Conservation (phyloP, 129 eudicot species). For the Chrysanthemum makinoi region DNA sequence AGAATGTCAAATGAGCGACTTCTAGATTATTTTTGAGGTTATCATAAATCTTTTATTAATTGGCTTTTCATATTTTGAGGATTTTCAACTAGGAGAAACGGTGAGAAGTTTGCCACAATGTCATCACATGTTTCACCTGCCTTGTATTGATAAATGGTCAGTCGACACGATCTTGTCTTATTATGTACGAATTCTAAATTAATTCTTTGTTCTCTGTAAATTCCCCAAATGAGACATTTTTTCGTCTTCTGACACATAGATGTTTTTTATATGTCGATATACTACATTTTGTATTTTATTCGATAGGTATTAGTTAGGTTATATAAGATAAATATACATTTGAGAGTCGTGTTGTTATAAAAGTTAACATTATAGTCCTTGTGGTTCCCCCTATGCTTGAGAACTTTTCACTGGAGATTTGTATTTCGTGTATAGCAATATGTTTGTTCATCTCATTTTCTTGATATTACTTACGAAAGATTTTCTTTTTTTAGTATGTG, state of each 20-base stretch:
- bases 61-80: conserved; percentile 38
- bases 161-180: conserved; percentile 97
- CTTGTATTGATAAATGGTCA: conserved; percentile 96
- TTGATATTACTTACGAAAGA: no score
- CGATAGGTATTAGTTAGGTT: conserved; percentile 38
- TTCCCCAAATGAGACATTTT: conserved; percentile 28
- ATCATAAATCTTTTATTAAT: neutral
- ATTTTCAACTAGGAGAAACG: conserved; percentile 82
- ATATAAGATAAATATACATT: conserved; percentile 22
- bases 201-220: conserved; percentile 36
- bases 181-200: conserved; percentile 72
- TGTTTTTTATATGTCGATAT: conserved; percentile 31
- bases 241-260: conserved; percentile 31
- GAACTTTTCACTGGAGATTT: conserved; percentile 2
- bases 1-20: no score
- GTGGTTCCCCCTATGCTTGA: neutral
- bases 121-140: conserved; percentile 93
- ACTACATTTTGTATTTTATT: conserved; percentile 31
- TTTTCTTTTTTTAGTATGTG: neutral
- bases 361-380: conserved; percentile 14
- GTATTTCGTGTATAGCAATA: neutral
- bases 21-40: neutral
- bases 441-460: conserved; percentile 5
- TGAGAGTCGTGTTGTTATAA: conserved; percentile 7
- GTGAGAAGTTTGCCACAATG: conserved; percentile 93